phyloP scores from a whole-genome alignment of 345 rosid species.

The Linum usitatissimum region DNA sequence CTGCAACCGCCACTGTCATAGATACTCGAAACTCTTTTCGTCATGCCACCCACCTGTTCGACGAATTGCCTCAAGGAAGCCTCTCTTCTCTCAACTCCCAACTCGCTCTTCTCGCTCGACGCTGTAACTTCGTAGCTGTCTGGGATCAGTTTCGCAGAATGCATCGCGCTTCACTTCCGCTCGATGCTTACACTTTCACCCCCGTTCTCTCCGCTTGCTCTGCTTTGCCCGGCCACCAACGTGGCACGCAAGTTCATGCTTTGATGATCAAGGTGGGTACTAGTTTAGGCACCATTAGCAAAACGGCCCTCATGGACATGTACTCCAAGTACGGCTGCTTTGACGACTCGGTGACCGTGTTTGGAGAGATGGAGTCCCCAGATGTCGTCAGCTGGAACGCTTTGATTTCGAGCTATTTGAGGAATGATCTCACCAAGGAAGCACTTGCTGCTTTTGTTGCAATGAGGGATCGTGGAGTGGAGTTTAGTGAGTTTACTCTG shows the following conservation, averaged over 20 bases:
- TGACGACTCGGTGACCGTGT: slow-evolving; percentile 37
- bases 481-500: slow-evolving; percentile 57
- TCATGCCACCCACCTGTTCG: slow-evolving; percentile 25
- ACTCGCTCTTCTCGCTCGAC: slow-evolving; percentile 35
- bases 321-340: slow-evolving; percentile 48
- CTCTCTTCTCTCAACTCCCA: slow-evolving; percentile 36
- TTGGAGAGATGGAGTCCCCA: slow-evolving; percentile 38
- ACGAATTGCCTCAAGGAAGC: slow-evolving; percentile 38
- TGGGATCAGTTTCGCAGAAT: slow-evolving; percentile 43
- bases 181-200: slow-evolving; percentile 53
- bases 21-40: not conserved
- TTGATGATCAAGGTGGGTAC: slow-evolving; percentile 52
- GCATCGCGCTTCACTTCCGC: slow-evolving; percentile 25
- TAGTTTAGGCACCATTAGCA: slow-evolving; percentile 40
- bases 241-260: slow-evolving; percentile 67
- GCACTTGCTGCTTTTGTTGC: slow-evolving; percentile 43
- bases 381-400: slow-evolving; percentile 74
- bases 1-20: not conserved
- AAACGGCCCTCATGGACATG: slow-evolving; percentile 64
- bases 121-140: slow-evolving; percentile 31
- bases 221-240: slow-evolving; percentile 27
- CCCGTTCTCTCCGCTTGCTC: slow-evolving; percentile 60
- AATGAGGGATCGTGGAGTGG: slow-evolving; percentile 42
- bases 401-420: slow-evolving; percentile 51
- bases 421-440: slow-evolving; percentile 38